phyloP scores from a whole-genome alignment of 345 rosid species.

The Carallia brachiata region DNA sequence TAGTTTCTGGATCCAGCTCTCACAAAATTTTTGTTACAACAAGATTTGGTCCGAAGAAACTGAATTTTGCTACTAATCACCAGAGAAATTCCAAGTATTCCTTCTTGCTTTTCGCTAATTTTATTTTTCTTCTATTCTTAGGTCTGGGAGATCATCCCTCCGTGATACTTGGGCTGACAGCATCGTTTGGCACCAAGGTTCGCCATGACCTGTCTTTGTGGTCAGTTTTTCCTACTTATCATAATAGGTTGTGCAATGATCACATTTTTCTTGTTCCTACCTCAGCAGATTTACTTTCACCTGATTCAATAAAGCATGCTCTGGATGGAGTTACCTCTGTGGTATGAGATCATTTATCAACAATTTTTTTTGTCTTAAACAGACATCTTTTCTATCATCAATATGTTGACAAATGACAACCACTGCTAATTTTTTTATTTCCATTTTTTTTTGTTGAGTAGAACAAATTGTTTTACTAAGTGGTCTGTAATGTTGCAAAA shows the following conservation, averaged over 20 bases:
- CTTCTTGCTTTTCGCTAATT: not conserved
- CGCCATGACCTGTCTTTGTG: not conserved
- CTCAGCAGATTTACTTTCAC: slow-evolving; percentile 58
- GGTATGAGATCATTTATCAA: slow-evolving; percentile 35
- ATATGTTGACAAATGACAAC: no score
- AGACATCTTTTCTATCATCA: no score
- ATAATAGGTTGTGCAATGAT: not conserved
- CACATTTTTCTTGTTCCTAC: not conserved
- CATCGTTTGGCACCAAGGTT: slow-evolving; percentile 61
- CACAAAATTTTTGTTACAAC: not conserved
- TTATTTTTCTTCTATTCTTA: slow-evolving; percentile 13
- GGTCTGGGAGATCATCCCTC: slow-evolving; percentile 58
- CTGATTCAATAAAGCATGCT: slow-evolving; percentile 48
- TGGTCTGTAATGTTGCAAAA: no score
- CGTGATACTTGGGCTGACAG: slow-evolving; percentile 50
- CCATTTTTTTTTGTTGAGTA: no score
- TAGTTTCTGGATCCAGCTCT: slow-evolving; percentile 6
- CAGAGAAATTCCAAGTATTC: not conserved
- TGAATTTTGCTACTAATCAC: not conserved
- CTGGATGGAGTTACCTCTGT: slow-evolving; percentile 53
- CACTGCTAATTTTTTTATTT: no score
- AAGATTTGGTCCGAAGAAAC: not conserved
- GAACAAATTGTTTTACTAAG: no score
- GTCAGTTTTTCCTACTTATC: slow-evolving; percentile 5
- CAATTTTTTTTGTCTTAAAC: slow-evolving; percentile 1